phyloP scores from a whole-genome alignment of 441 rosid species.

The Capsella rubella region DNA sequence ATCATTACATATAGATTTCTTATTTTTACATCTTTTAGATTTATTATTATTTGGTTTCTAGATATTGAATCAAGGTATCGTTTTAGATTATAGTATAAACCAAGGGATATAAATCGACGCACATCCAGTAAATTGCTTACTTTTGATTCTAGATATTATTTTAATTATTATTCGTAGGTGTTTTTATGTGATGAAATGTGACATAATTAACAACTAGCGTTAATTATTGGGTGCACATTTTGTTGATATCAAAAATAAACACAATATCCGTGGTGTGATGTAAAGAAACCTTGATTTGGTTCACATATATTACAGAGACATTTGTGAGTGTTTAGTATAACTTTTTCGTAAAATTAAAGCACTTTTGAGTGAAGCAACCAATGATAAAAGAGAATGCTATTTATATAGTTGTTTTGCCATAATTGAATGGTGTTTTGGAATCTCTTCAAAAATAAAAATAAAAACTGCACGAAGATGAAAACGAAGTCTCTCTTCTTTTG shows the following conservation, averaged over 20 bases:
- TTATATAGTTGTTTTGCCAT: conserved; percentile 26
- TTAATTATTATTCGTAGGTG: background rate
- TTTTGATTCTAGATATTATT: background rate
- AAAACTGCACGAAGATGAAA: conserved; percentile 33
- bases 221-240: background rate
- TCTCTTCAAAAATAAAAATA: conserved; percentile 1
- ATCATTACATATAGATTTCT: background rate
- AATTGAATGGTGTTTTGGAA: conserved; percentile 34
- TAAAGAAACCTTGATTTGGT: conserved; percentile 16
- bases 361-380: conserved; percentile 29
- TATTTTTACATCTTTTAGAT: background rate
- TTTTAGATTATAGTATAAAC: background rate
- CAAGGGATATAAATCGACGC: background rate
- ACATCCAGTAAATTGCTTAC: background rate
- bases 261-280: conserved; percentile 1
- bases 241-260: background rate
- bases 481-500: conserved; percentile 10
- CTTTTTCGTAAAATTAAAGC: conserved; percentile 22
- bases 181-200: conserved; percentile 21
- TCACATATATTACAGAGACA: background rate
- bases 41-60: background rate
- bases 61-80: conserved; percentile 2
- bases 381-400: conserved; percentile 27
- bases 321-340: background rate
- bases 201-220: background rate